These are phyloP conservation scores for Saturnispora silvae DNA, from an alignment of 805 yeast species.

Conservation along the genomic window DNA sequence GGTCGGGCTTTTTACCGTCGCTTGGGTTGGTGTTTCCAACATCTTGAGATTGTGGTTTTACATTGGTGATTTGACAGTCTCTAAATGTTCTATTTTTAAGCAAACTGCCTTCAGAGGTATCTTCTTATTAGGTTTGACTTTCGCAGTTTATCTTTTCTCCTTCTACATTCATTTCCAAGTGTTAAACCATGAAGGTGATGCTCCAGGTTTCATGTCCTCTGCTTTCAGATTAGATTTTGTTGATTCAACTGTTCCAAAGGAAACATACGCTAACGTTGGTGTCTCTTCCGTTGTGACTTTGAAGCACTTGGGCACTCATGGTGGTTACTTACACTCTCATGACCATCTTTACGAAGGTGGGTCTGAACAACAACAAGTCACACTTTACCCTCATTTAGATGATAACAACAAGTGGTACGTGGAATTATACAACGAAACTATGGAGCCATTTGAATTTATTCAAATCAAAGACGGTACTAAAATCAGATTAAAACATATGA, in stretches of 20 bases:
- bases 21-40: constrained; percentile 63
- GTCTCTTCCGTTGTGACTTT: constrained; percentile 56
- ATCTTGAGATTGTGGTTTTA: constrained; percentile 57
- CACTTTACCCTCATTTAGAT: constrained; percentile 72
- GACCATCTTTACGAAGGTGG: constrained; percentile 61
- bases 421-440: constrained; percentile 54
- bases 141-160: constrained; percentile 41
- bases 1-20: constrained; percentile 76
- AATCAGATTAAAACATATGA: constrained; percentile 52
- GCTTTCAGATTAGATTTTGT: constrained; percentile 57
- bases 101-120: constrained; percentile 44
- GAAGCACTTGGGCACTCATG: constrained; percentile 60
- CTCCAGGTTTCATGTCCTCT: constrained; percentile 59
- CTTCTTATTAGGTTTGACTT: constrained; percentile 49
- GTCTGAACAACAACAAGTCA: constrained; percentile 75
- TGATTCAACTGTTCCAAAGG: constrained; percentile 49
- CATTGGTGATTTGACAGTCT: constrained; percentile 56
- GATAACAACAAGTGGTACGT: constrained; percentile 61
- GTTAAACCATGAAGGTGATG: constrained; percentile 55
- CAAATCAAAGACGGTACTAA: constrained; percentile 60
- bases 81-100: constrained; percentile 32
- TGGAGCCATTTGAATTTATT: constrained; percentile 45
- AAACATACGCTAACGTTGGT: constrained; percentile 59
- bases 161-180: constrained; percentile 56
- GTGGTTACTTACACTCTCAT: constrained; percentile 82